Percentiles rank a stretch among this genome's conserved stretches.
phyloP scores from a whole-genome alignment of 805 yeast genomes.

The Yarrowia hollandica region DNA sequence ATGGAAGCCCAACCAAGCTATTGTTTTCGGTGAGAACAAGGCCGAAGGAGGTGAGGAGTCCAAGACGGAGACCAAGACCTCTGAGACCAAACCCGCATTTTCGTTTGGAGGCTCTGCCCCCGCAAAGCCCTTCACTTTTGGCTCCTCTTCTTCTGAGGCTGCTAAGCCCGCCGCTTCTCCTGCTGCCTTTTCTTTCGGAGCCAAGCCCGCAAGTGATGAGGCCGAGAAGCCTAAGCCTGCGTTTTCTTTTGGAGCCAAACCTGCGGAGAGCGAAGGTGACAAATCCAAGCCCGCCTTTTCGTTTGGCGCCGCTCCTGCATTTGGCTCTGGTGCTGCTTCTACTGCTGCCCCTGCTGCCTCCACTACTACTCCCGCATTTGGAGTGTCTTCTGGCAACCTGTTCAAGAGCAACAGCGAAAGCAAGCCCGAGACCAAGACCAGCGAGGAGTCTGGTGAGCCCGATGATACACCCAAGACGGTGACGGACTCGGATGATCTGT shows the following conservation, averaged over 20 bases:
- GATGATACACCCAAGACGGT: conserved; percentile 34
- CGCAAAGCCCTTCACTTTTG: neutral
- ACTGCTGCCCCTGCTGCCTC: neutral
- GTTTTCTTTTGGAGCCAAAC: conserved; percentile 33
- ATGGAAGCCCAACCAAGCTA: conserved; percentile 41
- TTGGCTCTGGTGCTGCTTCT: conserved; percentile 35
- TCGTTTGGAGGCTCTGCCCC: neutral
- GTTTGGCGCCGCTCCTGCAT: conserved; percentile 32
- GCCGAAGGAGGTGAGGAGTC: neutral
- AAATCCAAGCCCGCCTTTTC: conserved; percentile 33
- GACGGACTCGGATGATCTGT: conserved; percentile 44
- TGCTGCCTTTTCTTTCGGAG: neutral
- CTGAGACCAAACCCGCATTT: conserved; percentile 35
- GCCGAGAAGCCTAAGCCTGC: conserved; percentile 30
- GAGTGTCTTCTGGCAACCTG: conserved; percentile 10
- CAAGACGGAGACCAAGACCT: conserved; percentile 26
- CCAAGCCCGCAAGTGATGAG: neutral
- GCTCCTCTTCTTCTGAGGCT: neutral
- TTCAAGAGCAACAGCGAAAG: neutral
- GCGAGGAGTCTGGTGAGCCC: neutral
- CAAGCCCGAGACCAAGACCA: neutral
- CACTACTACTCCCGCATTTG: conserved; percentile 13
- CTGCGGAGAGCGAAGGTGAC: too few relatives aligned
- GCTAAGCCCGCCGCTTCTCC: too few relatives aligned
- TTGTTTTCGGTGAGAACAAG: conserved; percentile 36